phyloP scores from a whole-genome alignment of 768 basidiomycete species.

The Russula dissimulans region DNA sequence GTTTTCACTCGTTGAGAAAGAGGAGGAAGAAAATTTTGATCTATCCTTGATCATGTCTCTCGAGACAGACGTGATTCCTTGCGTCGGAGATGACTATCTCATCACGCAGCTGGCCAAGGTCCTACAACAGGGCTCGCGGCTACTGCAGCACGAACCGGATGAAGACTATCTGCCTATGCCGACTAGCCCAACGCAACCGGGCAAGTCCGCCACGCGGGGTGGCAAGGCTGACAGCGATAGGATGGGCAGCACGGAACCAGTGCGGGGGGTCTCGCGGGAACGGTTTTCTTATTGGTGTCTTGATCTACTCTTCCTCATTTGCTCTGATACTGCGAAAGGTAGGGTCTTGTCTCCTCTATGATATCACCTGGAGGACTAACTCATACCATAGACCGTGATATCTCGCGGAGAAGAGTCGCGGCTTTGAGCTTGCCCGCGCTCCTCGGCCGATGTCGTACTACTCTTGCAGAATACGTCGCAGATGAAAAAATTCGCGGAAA shows the following conservation, averaged over 20 bases:
- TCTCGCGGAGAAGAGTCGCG: slow-evolving; percentile 57
- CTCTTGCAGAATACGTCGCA: slow-evolving; percentile 67
- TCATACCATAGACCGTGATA: slow-evolving; percentile 45
- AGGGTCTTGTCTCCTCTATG: slow-evolving; percentile 7
- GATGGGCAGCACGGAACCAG: slow-evolving; percentile 42
- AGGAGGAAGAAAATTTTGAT: slow-evolving; percentile 79
- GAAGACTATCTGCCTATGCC: slow-evolving; percentile 7
- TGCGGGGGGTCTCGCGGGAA: slow-evolving; percentile 57
- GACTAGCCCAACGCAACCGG: slow-evolving; percentile 17
- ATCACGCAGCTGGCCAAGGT: slow-evolving; percentile 60
- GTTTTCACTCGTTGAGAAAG: slow-evolving; percentile 57
- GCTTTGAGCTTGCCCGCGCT: slow-evolving; percentile 63
- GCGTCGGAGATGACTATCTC: slow-evolving; percentile 60
- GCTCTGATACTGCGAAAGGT: slow-evolving; percentile 60
- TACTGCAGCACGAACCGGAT: slow-evolving; percentile 27
- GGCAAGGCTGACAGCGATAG: not conserved
- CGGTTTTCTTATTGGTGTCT: slow-evolving; percentile 92
- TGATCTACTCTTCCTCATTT: slow-evolving; percentile 75
- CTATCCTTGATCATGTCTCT: slow-evolving; percentile 67
- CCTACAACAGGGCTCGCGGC: slow-evolving; percentile 60
- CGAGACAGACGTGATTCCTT: slow-evolving; percentile 72
- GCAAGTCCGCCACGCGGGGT: slow-evolving; percentile 1
- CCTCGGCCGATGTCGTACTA: slow-evolving; percentile 62
- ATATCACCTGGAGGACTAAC: not conserved
- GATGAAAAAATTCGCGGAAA: slow-evolving; percentile 80